phyloP scores from a whole-genome alignment of 352 stramenopile genomes.

The Pythium dissotocum region DNA sequence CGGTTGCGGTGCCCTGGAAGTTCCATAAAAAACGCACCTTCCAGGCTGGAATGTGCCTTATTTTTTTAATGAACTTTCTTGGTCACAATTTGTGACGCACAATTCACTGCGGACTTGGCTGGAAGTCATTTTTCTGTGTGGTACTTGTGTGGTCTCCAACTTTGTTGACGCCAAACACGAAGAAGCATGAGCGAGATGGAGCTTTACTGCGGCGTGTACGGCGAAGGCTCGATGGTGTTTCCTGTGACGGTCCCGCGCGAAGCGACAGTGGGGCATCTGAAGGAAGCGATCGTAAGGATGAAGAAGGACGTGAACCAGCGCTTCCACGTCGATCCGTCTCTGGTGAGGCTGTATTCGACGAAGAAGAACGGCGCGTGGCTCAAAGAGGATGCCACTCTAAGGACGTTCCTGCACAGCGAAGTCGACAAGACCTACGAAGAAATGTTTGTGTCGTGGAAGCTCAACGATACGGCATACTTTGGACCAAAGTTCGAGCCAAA shows the following conservation, averaged over 20 bases:
- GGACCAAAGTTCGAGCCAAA: slow-evolving; percentile 19
- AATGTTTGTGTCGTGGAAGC: slow-evolving; percentile 13
- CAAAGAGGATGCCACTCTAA: slow-evolving; percentile 2
- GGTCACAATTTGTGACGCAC: too few species aligned
- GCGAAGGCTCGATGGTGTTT: slow-evolving; percentile 9
- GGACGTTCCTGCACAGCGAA: slow-evolving; percentile 8
- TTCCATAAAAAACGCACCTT: too few species aligned
- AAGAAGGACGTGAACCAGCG: slow-evolving; percentile 1
- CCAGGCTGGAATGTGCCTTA: too few species aligned
- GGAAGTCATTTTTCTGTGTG: too few species aligned
- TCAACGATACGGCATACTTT: slow-evolving; percentile 20
- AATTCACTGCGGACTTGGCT: too few species aligned
- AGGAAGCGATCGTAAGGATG: slow-evolving; percentile 1
- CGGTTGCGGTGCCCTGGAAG: slow-evolving; percentile 49
- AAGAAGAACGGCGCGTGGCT: slow-evolving; percentile 20
- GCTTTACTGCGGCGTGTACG: slow-evolving; percentile 8
- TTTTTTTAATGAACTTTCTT: too few species aligned
- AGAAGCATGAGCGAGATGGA: neutral
- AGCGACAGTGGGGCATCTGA: slow-evolving; percentile 5
- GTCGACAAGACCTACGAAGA: slow-evolving; percentile 13
- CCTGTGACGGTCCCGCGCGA: slow-evolving; percentile 9
- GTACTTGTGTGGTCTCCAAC: too few species aligned
- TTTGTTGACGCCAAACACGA: too few species aligned
- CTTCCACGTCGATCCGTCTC: slow-evolving; percentile 6
- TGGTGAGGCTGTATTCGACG: slow-evolving; percentile 12